A percentile compares a stretch with the other conserved stretches of the same genome.
phyloP scores from a whole-genome alignment of 1,139 yeast species.

The Yamadazyma oceani region DNA sequence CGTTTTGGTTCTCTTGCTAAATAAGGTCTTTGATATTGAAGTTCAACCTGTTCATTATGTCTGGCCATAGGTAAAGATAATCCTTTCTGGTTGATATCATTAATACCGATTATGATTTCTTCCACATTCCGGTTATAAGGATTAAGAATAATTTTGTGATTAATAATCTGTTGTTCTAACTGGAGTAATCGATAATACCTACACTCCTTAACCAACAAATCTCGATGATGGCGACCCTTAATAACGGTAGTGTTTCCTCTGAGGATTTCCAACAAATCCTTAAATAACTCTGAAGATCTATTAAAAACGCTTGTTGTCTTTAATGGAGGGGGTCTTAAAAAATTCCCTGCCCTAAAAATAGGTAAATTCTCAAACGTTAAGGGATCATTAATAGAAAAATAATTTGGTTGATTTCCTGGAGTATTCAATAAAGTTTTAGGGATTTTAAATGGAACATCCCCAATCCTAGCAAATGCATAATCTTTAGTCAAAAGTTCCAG shows the following conservation, averaged over 20 bases:
- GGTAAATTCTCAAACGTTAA: constrained; percentile 48
- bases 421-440: constrained; percentile 51
- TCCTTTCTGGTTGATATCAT: constrained; percentile 49
- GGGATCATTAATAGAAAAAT: constrained; percentile 63
- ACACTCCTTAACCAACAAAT: constrained; percentile 64
- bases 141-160: constrained; percentile 49
- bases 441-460: constrained; percentile 59
- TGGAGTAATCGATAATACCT: constrained; percentile 73
- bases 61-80: constrained; percentile 17
- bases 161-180: constrained; percentile 69
- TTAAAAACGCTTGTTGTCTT: constrained; percentile 53
- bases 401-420: constrained; percentile 76
- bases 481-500: constrained; percentile 49
- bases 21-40: constrained; percentile 59
- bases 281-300: constrained; percentile 58
- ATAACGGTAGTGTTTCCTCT: constrained; percentile 54
- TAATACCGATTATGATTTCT: constrained; percentile 56
- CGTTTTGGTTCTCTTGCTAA: constrained; percentile 41
- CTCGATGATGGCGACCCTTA: constrained; percentile 53
- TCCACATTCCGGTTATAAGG: constrained; percentile 46
- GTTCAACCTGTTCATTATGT: constrained; percentile 18
- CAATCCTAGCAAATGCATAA: constrained; percentile 59
- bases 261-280: constrained; percentile 56
- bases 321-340: constrained; percentile 78
- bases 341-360: constrained; percentile 35